Base-by-base conservation (phyloP, 805 yeast species). In the Yarrowia deformans region DNA sequence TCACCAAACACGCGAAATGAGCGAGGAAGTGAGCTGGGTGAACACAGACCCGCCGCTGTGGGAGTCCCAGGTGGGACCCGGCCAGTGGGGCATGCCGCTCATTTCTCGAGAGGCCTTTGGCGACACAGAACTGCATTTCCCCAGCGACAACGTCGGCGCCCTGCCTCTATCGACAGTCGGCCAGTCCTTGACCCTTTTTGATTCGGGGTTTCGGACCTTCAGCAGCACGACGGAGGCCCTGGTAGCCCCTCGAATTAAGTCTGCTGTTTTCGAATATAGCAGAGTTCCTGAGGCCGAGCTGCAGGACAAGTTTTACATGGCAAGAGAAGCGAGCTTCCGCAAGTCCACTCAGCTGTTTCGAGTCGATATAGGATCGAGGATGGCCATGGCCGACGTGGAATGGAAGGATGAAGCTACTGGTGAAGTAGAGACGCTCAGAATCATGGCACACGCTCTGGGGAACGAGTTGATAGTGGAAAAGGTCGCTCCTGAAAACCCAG, bases 51-150 rank as follows among this genome's bases (percentile, higher is more conserved):
- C 64, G 39, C 46, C 49, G 23, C n/a, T n/a, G 29, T 42, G 9
- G 40, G 64, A 56, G 39, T 29, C 50, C 29, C 52, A 60, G 66
- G 52, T 45, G 8, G 66, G 66, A 7, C 2, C 3, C 34, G 66
- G 66, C 19, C 40, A 32, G 13, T 45, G 42, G 40, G 66, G 66
- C 34, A 23, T 60, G n/a, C 66, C 66, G 9, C 18, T 60, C 42
- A 10, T 60, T 10, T 32, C 52, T 4, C 43, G 8, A 8, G 19
- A 8, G 18, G n/a, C 12, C n/a, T 60, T 60, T 34, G 66, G 66
- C 19, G 66, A 42, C 52, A 2, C 42, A 2, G 52, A 60, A 4
- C 12, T 32, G n/a, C 66, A 60, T 18, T 60, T 2, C 19, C 42
- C 52, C 3, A 8, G 34, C 14, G 42, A 3, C 14, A 43, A 60